A percentile compares a stretch with the other conserved stretches of the same genome.
Evolutionary conservation across 2,329 filamentous ascomycete species (phyloP).

Genomic region (Fusarium devonianum): DNA sequence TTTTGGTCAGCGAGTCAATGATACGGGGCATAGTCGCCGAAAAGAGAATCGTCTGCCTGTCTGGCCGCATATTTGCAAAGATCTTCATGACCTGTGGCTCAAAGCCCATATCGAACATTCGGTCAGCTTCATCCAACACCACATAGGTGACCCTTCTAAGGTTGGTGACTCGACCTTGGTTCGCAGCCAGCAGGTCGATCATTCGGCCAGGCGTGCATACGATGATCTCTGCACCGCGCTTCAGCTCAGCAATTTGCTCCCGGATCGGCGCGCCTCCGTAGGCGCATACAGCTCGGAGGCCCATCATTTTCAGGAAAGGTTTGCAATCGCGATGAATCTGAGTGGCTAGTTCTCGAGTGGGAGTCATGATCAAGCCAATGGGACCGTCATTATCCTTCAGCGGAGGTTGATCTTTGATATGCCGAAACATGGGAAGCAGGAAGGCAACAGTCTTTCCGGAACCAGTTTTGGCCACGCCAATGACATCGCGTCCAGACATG

Average conservation of each 20-base stretch:
- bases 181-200: constrained; percentile 93
- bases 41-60: constrained; percentile 93
- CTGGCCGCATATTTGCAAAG: constrained; percentile 86
- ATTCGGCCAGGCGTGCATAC: constrained; percentile 95
- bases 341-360: constrained; percentile 89
- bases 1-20: constrained; percentile 89
- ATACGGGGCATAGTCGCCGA: constrained; percentile 95
- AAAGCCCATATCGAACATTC: constrained; percentile 99
- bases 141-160: constrained; percentile 89
- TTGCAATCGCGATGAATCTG: constrained; percentile 96
- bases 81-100: constrained; percentile 98
- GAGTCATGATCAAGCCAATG: constrained; percentile 87
- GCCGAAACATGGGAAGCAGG: constrained; percentile 93
- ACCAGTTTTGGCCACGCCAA: constrained; percentile 96
- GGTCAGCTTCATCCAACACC: constrained; percentile 95
- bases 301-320: constrained; percentile 87
- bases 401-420: constrained; percentile 91
- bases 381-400: constrained; percentile 87
- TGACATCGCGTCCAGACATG: constrained; percentile 95
- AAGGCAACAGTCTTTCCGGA: constrained; percentile 98
- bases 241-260: constrained; percentile 95
- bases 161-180: constrained; percentile 93
- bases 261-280: constrained; percentile 97
- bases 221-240: constrained; percentile 92
- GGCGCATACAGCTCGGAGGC: constrained; percentile 85